A percentile compares a stretch with the other conserved stretches of the same genome.
phyloP scores from a whole-genome alignment of 805 yeast species.

The Hanseniaspora guilliermondii region DNA sequence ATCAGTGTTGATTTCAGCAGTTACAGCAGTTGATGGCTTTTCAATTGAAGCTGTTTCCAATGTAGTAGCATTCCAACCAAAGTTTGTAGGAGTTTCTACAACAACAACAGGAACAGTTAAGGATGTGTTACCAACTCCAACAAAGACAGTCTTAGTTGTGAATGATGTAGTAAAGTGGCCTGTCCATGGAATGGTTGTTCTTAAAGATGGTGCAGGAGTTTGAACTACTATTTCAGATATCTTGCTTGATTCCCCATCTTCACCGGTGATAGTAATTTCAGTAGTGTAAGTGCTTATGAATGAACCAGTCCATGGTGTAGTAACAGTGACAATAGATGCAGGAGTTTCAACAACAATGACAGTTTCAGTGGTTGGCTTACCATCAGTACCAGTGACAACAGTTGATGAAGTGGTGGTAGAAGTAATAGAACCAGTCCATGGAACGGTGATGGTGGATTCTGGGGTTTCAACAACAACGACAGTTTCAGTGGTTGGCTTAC shows the following conservation, averaged over 20 bases:
- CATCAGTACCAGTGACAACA: no score
- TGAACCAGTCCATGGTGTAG: neutral
- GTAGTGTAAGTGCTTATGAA: neutral
- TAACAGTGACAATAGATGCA: neutral
- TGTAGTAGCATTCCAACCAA: neutral
- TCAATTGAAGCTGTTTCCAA: neutral
- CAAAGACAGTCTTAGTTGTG: neutral
- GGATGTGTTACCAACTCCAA: neutral
- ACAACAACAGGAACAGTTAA: neutral
- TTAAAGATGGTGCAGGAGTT: neutral
- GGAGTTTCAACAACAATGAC: neutral
- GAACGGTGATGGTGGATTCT: no score
- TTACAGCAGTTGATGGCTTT: neutral
- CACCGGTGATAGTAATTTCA: neutral
- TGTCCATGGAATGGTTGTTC: neutral
- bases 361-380: no score
- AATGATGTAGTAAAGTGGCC: neutral
- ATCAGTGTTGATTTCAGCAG: neutral
- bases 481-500: no score
- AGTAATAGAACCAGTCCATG: no score
- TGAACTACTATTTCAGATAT: slow-evolving; percentile 14
- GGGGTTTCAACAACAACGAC: no score
- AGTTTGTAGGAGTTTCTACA: slow-evolving; percentile 14
- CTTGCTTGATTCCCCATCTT: slow-evolving; percentile 11
- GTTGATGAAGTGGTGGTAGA: no score